Evolutionary conservation across 805 yeast species (phyloP), one percentile per base, ranked within the genome.

Genomic region (Yamadazyma sp.): DNA sequence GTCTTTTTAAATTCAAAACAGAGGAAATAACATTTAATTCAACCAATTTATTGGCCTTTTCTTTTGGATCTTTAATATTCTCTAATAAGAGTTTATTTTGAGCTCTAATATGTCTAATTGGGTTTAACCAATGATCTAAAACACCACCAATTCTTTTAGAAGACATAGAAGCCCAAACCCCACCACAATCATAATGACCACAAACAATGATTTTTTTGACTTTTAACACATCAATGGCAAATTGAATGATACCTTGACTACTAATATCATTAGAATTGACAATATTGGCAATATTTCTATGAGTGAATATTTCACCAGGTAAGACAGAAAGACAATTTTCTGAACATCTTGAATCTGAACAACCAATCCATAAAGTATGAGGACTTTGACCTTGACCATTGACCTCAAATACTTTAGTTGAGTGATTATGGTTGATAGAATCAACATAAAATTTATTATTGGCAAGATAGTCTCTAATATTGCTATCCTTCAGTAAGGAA

Each of bases 161-260:
- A 2, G 80, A 70, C 31, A 89, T 62, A 7, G 88, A 78, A 15
- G 95, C 87, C 78, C 85, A 78, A 33, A 86, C 78, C 20, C 96
- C 97, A 32, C 96, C 96, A 70, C 98, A 89, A 58, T 86, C 95
- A 21, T 93, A 83, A 62, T 89, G 98, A 3, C 97, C 98, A 61
- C 96, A 86, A 5, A 89, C 83, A 36, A 89, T 73, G 34, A 89
- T 78, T 53, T 85, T 86, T 45, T 71, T 73, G 25, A 91, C 94
- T 52, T 84, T 82, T 41, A 89, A 69, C 10, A 82, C 86, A 46
- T 86, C 88, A 46, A 91, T 77, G 4, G 96, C 95, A 52, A 86
- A 86, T 58, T 89, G 96, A 20, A 91, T 65, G 2, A 88, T 88
- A 0, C 95, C 81, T 55, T 77, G 78, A 13, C 82, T 71, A 26